phyloP scores from a whole-genome alignment of 345 rosid species.

The Anastatica hierochuntica region DNA sequence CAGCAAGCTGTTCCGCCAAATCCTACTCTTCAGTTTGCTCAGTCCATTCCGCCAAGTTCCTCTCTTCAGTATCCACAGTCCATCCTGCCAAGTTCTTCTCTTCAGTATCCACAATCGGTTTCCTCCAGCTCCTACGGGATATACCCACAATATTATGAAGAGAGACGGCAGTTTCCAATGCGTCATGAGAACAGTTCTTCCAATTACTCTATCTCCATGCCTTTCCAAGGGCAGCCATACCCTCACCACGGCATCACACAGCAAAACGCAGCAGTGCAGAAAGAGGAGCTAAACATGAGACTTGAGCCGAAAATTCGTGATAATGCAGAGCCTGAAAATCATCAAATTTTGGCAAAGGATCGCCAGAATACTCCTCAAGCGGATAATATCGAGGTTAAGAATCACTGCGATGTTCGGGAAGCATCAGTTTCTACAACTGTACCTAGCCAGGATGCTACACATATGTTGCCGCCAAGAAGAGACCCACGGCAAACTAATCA shows the following conservation, averaged over 20 bases:
- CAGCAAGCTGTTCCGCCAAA: constrained; percentile 21
- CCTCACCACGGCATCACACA: constrained; percentile 34
- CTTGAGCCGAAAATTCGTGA: constrained; percentile 33
- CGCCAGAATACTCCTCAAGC: constrained; percentile 27
- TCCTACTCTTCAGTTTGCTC: constrained; percentile 20
- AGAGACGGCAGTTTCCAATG: constrained; percentile 31
- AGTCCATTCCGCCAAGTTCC: constrained; percentile 17
- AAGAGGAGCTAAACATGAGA: constrained; percentile 27
- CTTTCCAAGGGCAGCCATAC: constrained; percentile 30
- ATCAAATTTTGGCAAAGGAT: constrained; percentile 20
- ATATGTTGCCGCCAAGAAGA: constrained; percentile 28
- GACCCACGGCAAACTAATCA: constrained; percentile 24
- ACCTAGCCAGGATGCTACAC: constrained; percentile 24
- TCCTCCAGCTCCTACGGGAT: constrained; percentile 40
- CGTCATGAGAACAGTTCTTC: constrained; percentile 30
- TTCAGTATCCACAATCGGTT: constrained; percentile 37
- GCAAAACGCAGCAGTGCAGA: constrained; percentile 31
- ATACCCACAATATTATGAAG: constrained; percentile 41
- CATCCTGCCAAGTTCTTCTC: too few species aligned
- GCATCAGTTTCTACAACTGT: constrained; percentile 24
- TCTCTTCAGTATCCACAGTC: too few species aligned
- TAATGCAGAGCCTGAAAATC: constrained; percentile 27
- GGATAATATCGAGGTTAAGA: constrained; percentile 28
- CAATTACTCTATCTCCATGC: constrained; percentile 29
- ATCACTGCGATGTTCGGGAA: constrained; percentile 28